Evolutionary conservation across 495 filamentous ascomycete genomes (phyloP).

Genomic region (Aspergillus baeticus): DNA sequence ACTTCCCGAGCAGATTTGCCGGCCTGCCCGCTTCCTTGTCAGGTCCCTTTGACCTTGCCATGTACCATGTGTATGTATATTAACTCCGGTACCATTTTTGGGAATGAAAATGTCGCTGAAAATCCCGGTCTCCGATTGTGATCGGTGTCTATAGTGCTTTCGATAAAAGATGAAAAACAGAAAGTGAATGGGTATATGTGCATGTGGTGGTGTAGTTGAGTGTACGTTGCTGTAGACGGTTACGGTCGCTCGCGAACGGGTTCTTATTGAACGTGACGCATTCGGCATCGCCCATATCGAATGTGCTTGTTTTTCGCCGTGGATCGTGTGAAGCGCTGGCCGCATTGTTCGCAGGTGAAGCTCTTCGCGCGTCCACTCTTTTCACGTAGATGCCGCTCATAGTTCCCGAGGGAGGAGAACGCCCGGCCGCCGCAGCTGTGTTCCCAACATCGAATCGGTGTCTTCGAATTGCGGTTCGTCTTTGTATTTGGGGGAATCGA

Average conservation of each 20-base stretch:
- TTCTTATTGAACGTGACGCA: not conserved
- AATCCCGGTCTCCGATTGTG: not conserved
- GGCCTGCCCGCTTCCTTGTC: too few species aligned
- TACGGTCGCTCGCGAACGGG: not conserved
- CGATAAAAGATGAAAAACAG: not conserved
- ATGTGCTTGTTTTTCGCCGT: constrained; percentile 15
- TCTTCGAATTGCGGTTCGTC: not conserved
- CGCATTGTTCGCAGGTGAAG: constrained; percentile 11
- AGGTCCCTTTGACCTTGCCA: too few species aligned
- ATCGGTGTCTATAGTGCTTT: not conserved
- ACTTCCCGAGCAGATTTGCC: too few species aligned
- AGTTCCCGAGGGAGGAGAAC: constrained; percentile 14
- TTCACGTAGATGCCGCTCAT: constrained; percentile 15
- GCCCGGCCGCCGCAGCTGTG: constrained; percentile 16
- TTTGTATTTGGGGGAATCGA: not conserved
- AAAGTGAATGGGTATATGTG: not conserved
- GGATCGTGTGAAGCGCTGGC: constrained; percentile 12
- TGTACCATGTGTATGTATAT: not conserved
- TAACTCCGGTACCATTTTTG: not conserved
- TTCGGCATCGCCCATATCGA: constrained; percentile 8
- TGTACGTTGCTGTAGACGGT: too few species aligned
- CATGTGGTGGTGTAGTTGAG: not conserved
- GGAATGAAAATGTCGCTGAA: not conserved
- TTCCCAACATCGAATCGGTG: constrained; percentile 11
- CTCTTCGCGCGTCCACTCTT: constrained; percentile 14